Evolutionary conservation across 129 eudicot species (phyloP).

Genomic region (Helichrysum umbraculigerum): DNA sequence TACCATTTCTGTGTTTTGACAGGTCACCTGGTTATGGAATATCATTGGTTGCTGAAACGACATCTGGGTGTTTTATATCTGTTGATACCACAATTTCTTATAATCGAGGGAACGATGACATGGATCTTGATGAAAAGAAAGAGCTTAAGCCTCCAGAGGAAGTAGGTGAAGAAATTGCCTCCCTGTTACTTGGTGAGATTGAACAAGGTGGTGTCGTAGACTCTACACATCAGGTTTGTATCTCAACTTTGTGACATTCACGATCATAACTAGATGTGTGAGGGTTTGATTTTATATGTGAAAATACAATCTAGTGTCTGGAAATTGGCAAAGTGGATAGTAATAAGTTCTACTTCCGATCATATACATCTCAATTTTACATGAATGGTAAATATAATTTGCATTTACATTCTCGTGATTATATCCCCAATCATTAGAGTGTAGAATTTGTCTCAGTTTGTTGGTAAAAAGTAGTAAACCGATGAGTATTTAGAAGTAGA

Average conservation of each 20-base stretch:
- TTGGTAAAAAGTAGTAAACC: not conserved
- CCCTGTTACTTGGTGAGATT: constrained; percentile 68
- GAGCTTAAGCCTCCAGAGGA: constrained; percentile 78
- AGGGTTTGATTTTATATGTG: not conserved
- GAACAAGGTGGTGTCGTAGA: constrained; percentile 96
- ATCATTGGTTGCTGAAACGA: constrained; percentile 87
- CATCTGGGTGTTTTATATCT: constrained; percentile 82
- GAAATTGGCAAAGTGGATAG: not conserved
- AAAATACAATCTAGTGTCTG: not conserved
- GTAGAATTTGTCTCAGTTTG: not conserved
- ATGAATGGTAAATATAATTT: not conserved
- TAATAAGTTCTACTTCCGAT: not conserved
- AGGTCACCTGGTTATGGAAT: constrained; percentile 99
- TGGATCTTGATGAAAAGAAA: constrained; percentile 70
- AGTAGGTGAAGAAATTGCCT: constrained; percentile 82
- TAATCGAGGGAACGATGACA: constrained; percentile 54
- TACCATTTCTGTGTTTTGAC: constrained; percentile 8
- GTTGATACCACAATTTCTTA: constrained; percentile 74
- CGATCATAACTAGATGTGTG: not conserved
- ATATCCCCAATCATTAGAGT: not conserved
- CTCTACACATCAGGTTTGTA: constrained; percentile 91
- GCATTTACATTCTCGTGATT: no score
- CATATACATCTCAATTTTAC: not conserved
- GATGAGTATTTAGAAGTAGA: not conserved
- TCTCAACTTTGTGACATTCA: not conserved